phyloP scores from a whole-genome alignment of 2,329 filamentous ascomycete species.

The Pyricularia pennisetigena region DNA sequence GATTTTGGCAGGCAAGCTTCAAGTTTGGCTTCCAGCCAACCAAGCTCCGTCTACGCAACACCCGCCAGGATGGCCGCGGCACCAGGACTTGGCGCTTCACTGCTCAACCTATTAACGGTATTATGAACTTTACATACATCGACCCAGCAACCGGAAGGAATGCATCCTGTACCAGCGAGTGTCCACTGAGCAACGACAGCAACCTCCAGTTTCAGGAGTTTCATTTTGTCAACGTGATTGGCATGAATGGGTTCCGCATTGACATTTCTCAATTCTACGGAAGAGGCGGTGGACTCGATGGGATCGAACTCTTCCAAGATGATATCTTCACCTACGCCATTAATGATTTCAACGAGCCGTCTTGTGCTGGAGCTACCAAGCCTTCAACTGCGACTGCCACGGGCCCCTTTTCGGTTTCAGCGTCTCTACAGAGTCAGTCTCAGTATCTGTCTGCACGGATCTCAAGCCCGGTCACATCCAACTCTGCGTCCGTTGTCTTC shows the following conservation, averaged over 20 bases:
- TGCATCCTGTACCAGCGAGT: constrained; percentile 67
- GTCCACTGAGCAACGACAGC: constrained; percentile 67
- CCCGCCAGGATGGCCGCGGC: constrained; percentile 70
- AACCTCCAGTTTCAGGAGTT: constrained; percentile 74
- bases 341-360: constrained; percentile 78
- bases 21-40: constrained; percentile 79
- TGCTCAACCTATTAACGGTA: constrained; percentile 76
- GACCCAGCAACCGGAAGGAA: constrained; percentile 62
- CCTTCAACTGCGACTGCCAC: constrained; percentile 58
- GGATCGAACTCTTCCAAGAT: constrained; percentile 79
- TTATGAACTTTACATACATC: constrained; percentile 91
- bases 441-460: constrained; percentile 68
- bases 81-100: constrained; percentile 84
- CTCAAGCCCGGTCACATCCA: constrained; percentile 40
- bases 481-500: constrained; percentile 64
- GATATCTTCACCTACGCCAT: constrained; percentile 81
- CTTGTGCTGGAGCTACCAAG: constrained; percentile 56
- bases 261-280: constrained; percentile 87
- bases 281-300: constrained; percentile 70
- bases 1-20: constrained; percentile 77
- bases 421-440: constrained; percentile 59
- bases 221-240: constrained; percentile 75
- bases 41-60: constrained; percentile 82
- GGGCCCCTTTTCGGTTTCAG: constrained; percentile 64
- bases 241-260: constrained; percentile 79